Conservation (phyloP, 2,329 filamentous ascomycete genomes). For the Trichoderma hamatum region DNA sequence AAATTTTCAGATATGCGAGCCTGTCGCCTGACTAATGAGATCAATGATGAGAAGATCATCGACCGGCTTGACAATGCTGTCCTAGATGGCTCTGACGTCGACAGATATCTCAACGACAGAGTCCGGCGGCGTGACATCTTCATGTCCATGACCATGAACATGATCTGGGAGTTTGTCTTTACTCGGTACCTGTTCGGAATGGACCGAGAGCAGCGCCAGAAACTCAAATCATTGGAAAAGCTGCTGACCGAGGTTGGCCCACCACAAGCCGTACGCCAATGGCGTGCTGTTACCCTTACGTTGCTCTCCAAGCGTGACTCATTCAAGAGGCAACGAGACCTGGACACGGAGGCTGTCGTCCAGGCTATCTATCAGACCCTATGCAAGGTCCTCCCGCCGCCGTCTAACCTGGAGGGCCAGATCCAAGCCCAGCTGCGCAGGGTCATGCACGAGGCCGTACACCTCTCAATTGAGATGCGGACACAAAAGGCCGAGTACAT, state of each 20-base stretch:
- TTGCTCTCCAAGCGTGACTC: slow-evolving; percentile 77
- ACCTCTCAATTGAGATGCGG: slow-evolving; percentile 94
- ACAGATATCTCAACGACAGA: slow-evolving; percentile 83
- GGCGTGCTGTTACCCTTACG: slow-evolving; percentile 93
- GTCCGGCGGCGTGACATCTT: slow-evolving; percentile 90
- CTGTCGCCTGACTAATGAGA: slow-evolving; percentile 79
- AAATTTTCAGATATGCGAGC: slow-evolving; percentile 94
- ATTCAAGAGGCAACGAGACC: slow-evolving; percentile 81
- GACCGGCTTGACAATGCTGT: slow-evolving; percentile 93
- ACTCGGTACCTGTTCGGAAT: slow-evolving; percentile 98
- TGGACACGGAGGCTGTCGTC: slow-evolving; percentile 94
- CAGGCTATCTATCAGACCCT: slow-evolving; percentile 81
- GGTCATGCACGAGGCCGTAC: slow-evolving; percentile 85
- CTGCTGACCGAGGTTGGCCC: slow-evolving; percentile 86
- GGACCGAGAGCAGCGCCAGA: slow-evolving; percentile 96
- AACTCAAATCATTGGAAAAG: slow-evolving; percentile 95
- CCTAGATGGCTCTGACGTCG: slow-evolving; percentile 91
- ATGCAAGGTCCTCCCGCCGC: slow-evolving; percentile 82
- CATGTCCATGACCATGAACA: slow-evolving; percentile 98
- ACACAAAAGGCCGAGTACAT: slow-evolving; percentile 96
- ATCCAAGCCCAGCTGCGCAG: slow-evolving; percentile 83
- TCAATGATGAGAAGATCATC: slow-evolving; percentile 90
- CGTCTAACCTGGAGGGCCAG: slow-evolving; percentile 75
- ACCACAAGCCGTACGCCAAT: slow-evolving; percentile 86
- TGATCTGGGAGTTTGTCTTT: slow-evolving; percentile 99